Conservation (phyloP, 345 rosid species). For the Hibiscus trionum region DNA sequence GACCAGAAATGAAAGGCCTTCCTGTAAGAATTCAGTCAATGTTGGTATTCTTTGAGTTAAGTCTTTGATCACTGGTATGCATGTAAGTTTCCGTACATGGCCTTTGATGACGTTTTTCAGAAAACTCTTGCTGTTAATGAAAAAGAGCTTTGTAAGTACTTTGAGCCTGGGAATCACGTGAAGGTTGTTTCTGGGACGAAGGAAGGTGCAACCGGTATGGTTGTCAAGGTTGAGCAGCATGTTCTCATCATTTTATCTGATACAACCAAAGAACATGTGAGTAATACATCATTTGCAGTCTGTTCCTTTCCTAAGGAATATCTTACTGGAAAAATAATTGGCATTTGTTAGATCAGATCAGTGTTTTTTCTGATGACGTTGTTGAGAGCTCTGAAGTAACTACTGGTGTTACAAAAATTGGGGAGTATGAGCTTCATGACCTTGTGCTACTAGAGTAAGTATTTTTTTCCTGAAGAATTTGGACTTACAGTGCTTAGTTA, state of each 20-base stretch:
- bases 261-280: conserved; percentile 91
- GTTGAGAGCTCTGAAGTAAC: conserved; percentile 98
- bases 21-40: conserved; percentile 52
- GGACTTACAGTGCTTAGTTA: too few species aligned
- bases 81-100: background rate
- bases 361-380: conserved; percentile 90
- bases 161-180: conserved; percentile 96
- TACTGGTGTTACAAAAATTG: conserved; percentile 79
- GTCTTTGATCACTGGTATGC: conserved; percentile 1
- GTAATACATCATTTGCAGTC: conserved; percentile 7
- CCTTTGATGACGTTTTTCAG: conserved; percentile 31
- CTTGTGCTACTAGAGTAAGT: conserved; percentile 90
- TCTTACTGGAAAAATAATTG: background rate
- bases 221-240: conserved; percentile 93
- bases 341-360: conserved; percentile 41
- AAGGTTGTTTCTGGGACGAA: conserved; percentile 93
- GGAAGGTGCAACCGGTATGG: conserved; percentile 97
- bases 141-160: conserved; percentile 87
- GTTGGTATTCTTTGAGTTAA: background rate
- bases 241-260: conserved; percentile 80
- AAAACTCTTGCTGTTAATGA: conserved; percentile 79
- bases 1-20: conserved; percentile 86
- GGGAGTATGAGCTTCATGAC: conserved; percentile 93
- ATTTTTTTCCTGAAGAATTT: background rate
- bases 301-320: background rate